These are phyloP conservation scores for Pseudogymnoascus sp. DNA, from an alignment of 2,329 filamentous ascomycete species.

Conservation along the genomic window DNA sequence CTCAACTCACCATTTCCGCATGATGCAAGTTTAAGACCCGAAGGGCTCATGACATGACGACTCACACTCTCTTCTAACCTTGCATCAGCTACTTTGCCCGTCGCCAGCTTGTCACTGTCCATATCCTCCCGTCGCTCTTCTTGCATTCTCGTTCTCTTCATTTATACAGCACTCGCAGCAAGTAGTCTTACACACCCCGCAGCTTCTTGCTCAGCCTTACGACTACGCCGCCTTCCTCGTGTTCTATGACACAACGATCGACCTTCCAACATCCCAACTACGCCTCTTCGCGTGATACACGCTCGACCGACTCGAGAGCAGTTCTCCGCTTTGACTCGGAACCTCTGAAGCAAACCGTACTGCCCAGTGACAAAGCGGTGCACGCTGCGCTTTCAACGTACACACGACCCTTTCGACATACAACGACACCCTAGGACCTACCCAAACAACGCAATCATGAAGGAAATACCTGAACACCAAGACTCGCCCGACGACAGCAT, in stretches of 20 bases:
- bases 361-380: neutral
- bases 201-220: slow-evolving; percentile 6
- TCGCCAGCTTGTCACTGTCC: neutral
- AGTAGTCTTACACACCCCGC: neutral
- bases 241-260: slow-evolving; percentile 1
- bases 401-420: neutral
- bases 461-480: slow-evolving; percentile 1
- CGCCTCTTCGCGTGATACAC: neutral
- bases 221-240: slow-evolving; percentile 1
- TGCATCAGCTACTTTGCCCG: neutral
- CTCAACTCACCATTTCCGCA: slow-evolving; percentile 1
- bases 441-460: neutral
- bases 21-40: slow-evolving; percentile 2
- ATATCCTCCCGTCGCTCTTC: neutral
- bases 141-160: neutral
- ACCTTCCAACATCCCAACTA: neutral
- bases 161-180: neutral
- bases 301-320: neutral
- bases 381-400: neutral
- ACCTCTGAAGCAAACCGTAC: neutral
- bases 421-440: neutral
- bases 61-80: slow-evolving; percentile 2
- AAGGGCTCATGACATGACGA: slow-evolving; percentile 5
- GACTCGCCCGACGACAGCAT: neutral
- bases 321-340: neutral